Conservation (phyloP, 176 grass and related monocot genomes). For the Zea luxurians region DNA sequence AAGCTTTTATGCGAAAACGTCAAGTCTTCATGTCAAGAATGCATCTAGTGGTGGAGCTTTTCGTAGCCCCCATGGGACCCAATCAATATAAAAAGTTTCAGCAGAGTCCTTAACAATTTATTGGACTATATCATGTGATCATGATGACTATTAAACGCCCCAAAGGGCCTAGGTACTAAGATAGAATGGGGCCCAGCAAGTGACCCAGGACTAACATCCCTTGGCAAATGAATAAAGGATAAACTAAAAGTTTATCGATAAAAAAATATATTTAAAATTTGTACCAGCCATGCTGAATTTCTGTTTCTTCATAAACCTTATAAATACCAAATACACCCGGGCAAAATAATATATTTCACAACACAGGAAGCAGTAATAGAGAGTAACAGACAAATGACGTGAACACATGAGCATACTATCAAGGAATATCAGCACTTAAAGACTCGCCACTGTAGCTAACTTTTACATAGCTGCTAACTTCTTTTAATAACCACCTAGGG, state of each 20-base stretch:
- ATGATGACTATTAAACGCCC: constrained; percentile 15
- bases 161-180: constrained; percentile 25
- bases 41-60: constrained; percentile 36
- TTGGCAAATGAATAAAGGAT: background rate
- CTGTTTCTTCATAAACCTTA: background rate
- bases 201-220: background rate
- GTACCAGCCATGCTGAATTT: background rate
- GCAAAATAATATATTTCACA: background rate
- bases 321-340: background rate
- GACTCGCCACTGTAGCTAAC: background rate
- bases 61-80: background rate
- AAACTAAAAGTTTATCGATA: background rate
- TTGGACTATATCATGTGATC: constrained; percentile 1
- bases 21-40: constrained; percentile 8
- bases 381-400: background rate
- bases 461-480: background rate
- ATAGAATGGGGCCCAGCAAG: constrained; percentile 12
- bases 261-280: background rate
- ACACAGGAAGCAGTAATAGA: background rate
- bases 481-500: background rate
- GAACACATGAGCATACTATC: constrained; percentile 14
- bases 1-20: too few relatives aligned
- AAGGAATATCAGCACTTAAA: too few relatives aligned
- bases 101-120: background rate
- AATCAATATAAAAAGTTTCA: constrained; percentile 15